Base-by-base conservation (phyloP, 441 rosid species). In the Adansonia madagascariensis region DNA sequence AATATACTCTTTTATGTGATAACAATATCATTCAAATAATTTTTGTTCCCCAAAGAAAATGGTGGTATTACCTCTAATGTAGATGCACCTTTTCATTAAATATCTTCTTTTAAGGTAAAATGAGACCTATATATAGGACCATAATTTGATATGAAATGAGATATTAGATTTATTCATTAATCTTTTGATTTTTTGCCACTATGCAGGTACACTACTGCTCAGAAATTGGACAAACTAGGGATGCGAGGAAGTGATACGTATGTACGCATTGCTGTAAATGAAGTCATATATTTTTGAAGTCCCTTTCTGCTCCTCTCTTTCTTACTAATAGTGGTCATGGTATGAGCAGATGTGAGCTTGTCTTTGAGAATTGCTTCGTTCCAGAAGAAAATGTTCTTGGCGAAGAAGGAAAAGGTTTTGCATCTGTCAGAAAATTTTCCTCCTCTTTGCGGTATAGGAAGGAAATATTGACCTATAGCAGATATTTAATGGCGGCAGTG, bases 161-260 rank as follows among this genome's bases (percentile, higher is more conserved):
- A 75, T 10, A 7, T 14, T 77, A 39, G 63, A 68, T 52, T 52
- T 55, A 39, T 61, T 71, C 55, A 75, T 46, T 69, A 53, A n/a
- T 53, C 47, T 69, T 53, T 68, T 62, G 15, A 59, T 69, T 71
- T 17, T 43, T 79, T 79, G 46, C 81, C 71, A 53, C 24, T 80
- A 71, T 84, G 86, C 96, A 96, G 99, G 86, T 96, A 90, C 84
- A 90, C 92, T 80, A 94, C 97, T 49, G 99, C 99, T 80, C 98
- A 96, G 87, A 96, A 96, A 76, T 80, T 96, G 83, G 99, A 96
- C 88, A 96, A 94, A 84, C 97, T 91, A 61, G 98, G 98, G 75
- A 95, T 96, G 98, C 91, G 97, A 20, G 99, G 99, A 86, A 94
- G 99, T 75, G 99, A 95, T 83, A 95, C 98, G 95, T 95, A 89